These are phyloP conservation scores for Fusarium abutilonis DNA, from an alignment of 2,329 filamentous ascomycete species.

Conservation along the genomic window DNA sequence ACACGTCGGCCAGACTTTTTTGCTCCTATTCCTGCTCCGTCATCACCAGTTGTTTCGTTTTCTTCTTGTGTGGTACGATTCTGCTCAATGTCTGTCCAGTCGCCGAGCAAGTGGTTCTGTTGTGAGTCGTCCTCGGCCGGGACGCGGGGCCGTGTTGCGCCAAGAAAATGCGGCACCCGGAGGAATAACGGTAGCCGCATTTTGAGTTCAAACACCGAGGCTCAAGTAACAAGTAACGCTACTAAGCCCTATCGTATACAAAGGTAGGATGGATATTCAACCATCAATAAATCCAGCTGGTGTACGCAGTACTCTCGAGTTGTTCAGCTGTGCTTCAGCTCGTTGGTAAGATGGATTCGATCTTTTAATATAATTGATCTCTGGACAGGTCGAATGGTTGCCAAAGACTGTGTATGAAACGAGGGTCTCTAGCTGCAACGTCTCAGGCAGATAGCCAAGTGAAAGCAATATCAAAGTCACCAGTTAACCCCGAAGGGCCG, in stretches of 20 bases:
- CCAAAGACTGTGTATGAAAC: neutral
- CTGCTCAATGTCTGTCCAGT: constrained; percentile 34
- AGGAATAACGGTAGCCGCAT: constrained; percentile 21
- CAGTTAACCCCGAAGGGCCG: constrained; percentile 5
- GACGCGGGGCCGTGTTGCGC: constrained; percentile 29
- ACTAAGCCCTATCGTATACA: constrained; percentile 8
- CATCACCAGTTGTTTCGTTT: neutral
- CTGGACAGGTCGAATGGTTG: neutral
- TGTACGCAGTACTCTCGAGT: neutral
- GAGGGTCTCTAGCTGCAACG: neutral
- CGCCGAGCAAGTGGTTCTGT: constrained; percentile 31
- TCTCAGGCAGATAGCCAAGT: neutral
- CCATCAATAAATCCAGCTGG: neutral
- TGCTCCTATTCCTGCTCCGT: neutral
- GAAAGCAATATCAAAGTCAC: neutral
- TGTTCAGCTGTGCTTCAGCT: neutral
- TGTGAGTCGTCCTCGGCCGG: constrained; percentile 16
- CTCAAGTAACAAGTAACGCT: constrained; percentile 23
- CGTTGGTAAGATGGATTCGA: neutral
- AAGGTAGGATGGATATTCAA: neutral
- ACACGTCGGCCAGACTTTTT: constrained; percentile 11
- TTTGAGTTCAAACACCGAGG: neutral
- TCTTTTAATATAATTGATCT: neutral
- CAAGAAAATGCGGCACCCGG: constrained; percentile 25
- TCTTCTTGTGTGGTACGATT: neutral